A percentile compares a stretch with the other conserved stretches of the same genome.
Evolutionary conservation across 2,329 filamentous ascomycete species (phyloP).

Genomic region (Juglanconis oblonga): DNA sequence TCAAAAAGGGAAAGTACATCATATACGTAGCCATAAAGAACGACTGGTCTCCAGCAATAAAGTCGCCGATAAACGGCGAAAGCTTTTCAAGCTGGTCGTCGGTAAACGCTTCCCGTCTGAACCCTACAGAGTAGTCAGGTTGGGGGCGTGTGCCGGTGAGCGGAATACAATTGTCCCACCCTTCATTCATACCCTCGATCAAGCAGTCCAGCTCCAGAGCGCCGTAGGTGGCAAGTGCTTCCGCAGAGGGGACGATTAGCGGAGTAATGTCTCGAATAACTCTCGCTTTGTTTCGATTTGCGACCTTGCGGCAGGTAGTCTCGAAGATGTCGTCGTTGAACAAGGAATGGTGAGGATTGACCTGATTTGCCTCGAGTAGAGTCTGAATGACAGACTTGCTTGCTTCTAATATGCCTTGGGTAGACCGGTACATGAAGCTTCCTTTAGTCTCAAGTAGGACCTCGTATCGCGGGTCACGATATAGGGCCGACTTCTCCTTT

Average conservation of each 20-base stretch:
- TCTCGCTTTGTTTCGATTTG: conserved; percentile 30
- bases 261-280: conserved; percentile 31
- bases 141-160: conserved; percentile 30
- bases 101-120: conserved; percentile 38
- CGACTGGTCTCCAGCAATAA: conserved; percentile 24
- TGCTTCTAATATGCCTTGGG: too few relatives aligned
- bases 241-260: conserved; percentile 32
- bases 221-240: conserved; percentile 28
- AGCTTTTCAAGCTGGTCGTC: conserved; percentile 40
- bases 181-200: conserved; percentile 39
- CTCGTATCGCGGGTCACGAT: too few relatives aligned
- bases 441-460: too few relatives aligned
- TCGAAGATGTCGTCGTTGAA: conserved; percentile 35
- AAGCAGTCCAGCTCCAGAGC: conserved; percentile 30
- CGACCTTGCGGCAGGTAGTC: conserved; percentile 27
- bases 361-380: too few relatives aligned
- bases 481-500: too few relatives aligned
- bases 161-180: conserved; percentile 38
- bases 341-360: conserved; percentile 22
- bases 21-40: conserved; percentile 42
- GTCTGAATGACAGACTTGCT: too few relatives aligned
- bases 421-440: too few relatives aligned
- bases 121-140: conserved; percentile 32
- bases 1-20: conserved; percentile 49
- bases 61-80: conserved; percentile 31